Base-by-base conservation (phyloP, 208 protist genomes). In the Wallacemonas sp. region DNA sequence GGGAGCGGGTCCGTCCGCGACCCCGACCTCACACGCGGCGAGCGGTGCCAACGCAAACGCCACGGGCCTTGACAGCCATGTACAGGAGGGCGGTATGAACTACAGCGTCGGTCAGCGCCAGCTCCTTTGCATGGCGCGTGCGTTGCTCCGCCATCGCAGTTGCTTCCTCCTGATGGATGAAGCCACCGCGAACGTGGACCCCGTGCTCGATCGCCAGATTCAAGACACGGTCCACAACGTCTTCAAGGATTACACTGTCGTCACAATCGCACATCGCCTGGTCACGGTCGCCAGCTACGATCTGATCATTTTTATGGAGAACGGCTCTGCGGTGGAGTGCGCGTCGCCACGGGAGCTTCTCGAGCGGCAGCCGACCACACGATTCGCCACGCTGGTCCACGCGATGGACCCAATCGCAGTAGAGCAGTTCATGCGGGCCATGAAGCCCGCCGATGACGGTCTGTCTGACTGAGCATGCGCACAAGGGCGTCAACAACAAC, bases 101-200 rank as follows among this genome's bases (percentile, higher is more conserved):
- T 86, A 77, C 77, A 91, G 84, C 62, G 79, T 86, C 24, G 87
- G 84, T 15, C 80, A 93, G 80, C 80, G 84, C 41, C 84, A 93
- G 73, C 75, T 93, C 31, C 68, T 93, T 61, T 88, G 80, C 62
- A 66, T 93, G 41, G 83, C 87, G 62, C 84, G 84, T 19, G 84
- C 84, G 47, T 63, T 91, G 75, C 79, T 88, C 59, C 78, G 77
- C 63, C 62, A 71, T 31, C 64, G 70, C 30, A 88, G 76, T 62
- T 65, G 41, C 45, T 89, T 91, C 74, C 80, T 92, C 34, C 70
- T 95, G 65, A 90, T 95, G 83, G 89, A 92, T 69, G 89, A 95
- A 76, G 82, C 85, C 53, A 91, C 82, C 46, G 80, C 85, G 53
- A 89, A 90, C 75, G 80, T 95, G 53, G 85, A 95, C 73, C 73